Base-by-base conservation (phyloP, 2,329 filamentous ascomycete species). In the Alternaria viburni region DNA sequence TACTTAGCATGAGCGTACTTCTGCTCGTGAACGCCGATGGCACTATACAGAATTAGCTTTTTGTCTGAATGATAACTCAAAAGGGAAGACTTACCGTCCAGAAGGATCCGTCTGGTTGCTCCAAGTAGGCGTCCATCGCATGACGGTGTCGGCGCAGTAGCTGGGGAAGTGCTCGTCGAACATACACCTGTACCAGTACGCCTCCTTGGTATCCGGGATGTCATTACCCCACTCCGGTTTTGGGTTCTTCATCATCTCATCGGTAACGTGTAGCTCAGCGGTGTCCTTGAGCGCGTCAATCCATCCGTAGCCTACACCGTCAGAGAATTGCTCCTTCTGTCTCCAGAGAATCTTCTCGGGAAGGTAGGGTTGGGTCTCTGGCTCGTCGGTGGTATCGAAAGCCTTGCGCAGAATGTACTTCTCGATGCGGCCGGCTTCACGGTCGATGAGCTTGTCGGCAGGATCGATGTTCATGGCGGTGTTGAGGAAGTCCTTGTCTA, bases 251-350 rank as follows among this genome's bases (percentile, higher is more conserved):
- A 99, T 93, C 91, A 98, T 93, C 86, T 98, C 95, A 77, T 99
- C 95, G 17, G 92, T 97, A 59, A 99, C 91, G 61, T 96, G 89
- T 69, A 90, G 81, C 83, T 96, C 93, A 32, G 96, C 96, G 76
- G 91, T 92, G 82, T 98, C 96, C 87, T 97, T 98, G 75, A 99
- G 89, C 7, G 90, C 92, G 77, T 99, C 96, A 78, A 99, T 99
- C 96, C 96, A 99, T 68, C 96, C 94, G 84, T 99, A 99, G 61
- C 96, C 96, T 61, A 99, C 96, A 79, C 96, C 96, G 76, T 99
- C 96, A 62, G 91, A 96, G 86, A 99, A 99, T 84, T 99, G 96
- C 85, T 99, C 96, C 89, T 99, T 99, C 83, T 99, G 96, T 79
- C 96, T 88, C 92, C 93, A 99, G 60, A 99, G 89, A 73, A 99